A percentile compares a stretch with the other conserved stretches of the same genome.
These are phyloP conservation scores for Ganoderma boninense DNA, from an alignment of 1,284 basidiomycete genomes.

Conservation along the genomic window DNA sequence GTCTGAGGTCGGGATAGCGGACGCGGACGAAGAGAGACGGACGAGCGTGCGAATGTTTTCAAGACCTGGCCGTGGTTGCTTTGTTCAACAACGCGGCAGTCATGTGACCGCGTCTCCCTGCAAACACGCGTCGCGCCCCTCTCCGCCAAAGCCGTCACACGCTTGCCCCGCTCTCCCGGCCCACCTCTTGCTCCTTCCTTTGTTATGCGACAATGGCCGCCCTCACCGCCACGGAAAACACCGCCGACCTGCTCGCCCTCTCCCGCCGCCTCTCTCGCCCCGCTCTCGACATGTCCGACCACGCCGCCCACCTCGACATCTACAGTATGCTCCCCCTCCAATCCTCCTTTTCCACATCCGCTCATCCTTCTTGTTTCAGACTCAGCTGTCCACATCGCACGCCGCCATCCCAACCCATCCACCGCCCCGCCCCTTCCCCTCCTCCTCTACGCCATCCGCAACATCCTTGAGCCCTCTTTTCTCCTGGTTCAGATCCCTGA, in stretches of 20 bases:
- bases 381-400: not conserved
- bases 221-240: too few relatives aligned
- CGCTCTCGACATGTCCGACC: conserved; percentile 11
- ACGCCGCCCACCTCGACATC: conserved; percentile 9
- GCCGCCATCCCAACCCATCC: conserved; percentile 2
- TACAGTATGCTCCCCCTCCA: conserved; percentile 15
- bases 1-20: not conserved
- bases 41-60: conserved; percentile 30
- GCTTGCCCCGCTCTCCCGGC: not conserved
- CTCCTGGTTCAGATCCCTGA: conserved; percentile 20
- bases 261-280: not conserved
- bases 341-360: not conserved
- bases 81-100: conserved; percentile 30
- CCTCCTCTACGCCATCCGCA: conserved; percentile 27
- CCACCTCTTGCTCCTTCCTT: not conserved
- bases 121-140: not conserved
- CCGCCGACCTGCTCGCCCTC: not conserved
- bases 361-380: not conserved
- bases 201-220: not conserved
- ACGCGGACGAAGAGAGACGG: not conserved
- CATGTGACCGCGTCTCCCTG: conserved; percentile 33
- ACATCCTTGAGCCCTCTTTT: conserved; percentile 28
- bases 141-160: not conserved
- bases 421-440: conserved; percentile 26
- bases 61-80: conserved; percentile 5